phyloP scores from a whole-genome alignment of 768 basidiomycete species.

The Naganishia randhawae region DNA sequence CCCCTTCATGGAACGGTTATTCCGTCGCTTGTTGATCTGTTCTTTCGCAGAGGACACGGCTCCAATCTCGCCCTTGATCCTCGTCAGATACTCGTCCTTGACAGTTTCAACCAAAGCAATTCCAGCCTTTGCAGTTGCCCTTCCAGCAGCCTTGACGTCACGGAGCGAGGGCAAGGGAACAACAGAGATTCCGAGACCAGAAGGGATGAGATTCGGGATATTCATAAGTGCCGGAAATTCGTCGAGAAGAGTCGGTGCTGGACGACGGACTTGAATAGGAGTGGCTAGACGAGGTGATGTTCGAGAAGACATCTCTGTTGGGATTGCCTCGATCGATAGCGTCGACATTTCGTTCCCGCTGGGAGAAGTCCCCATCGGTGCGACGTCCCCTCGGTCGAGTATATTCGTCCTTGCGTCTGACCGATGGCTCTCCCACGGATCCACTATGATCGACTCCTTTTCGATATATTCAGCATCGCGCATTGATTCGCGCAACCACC shows the following conservation, averaged over 20 bases:
- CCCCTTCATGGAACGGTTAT: not conserved
- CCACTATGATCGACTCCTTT: conserved; percentile 14
- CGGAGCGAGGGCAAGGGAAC: conserved; percentile 13
- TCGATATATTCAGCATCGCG: not conserved
- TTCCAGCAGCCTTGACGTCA: conserved; percentile 11
- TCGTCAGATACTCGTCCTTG: conserved; percentile 13
- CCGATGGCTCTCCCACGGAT: not conserved
- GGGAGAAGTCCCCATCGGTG: not conserved
- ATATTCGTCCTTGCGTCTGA: too few relatives aligned
- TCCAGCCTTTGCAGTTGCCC: conserved; percentile 15
- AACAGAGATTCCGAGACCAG: not conserved
- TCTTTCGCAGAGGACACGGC: not conserved
- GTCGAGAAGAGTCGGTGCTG: conserved; percentile 10
- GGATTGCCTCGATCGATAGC: not conserved
- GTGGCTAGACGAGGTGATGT: conserved; percentile 6
- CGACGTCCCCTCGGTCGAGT: not conserved
- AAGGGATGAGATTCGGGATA: conserved; percentile 10
- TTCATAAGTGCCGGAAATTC: conserved; percentile 16
- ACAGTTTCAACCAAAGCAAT: conserved; percentile 10
- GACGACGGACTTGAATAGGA: conserved; percentile 5
- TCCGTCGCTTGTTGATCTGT: not conserved
- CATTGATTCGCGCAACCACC: not conserved
- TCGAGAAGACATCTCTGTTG: not conserved
- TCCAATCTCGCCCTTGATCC: not conserved
- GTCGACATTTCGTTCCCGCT: conserved; percentile 3